These are phyloP conservation scores for Mycena galopus DNA, from an alignment of 768 basidiomycete genomes.

Conservation along the genomic window DNA sequence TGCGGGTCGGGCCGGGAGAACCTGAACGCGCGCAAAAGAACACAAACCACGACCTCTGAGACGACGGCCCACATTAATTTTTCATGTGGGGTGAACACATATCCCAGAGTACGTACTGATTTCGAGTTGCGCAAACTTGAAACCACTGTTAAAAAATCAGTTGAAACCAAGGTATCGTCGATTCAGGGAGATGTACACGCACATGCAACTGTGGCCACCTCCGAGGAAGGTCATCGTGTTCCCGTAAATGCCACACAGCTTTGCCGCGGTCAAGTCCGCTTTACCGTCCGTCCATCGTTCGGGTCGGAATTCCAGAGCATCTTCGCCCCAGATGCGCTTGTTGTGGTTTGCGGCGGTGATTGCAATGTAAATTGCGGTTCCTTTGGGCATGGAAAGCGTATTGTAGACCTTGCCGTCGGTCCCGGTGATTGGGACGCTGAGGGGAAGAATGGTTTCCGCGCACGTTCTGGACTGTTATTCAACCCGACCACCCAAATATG, in stretches of 20 bases:
- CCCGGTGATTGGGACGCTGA: not conserved
- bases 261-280: not conserved
- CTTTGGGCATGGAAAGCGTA: not conserved
- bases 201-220: not conserved
- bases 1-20: slow-evolving; percentile 6
- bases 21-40: slow-evolving; percentile 6
- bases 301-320: not conserved
- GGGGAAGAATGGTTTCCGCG: not conserved
- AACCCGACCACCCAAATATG: not conserved
- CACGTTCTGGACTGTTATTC: not conserved
- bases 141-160: not conserved
- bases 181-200: not conserved
- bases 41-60: not conserved
- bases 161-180: not conserved
- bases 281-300: not conserved
- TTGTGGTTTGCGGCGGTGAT: not conserved
- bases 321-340: not conserved
- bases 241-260: not conserved
- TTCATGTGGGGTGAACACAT: no score
- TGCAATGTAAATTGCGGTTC: not conserved
- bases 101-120: not conserved
- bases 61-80: no score
- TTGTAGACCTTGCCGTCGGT: not conserved
- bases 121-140: slow-evolving; percentile 16
- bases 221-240: not conserved